Percentiles rank a stretch among this genome's conserved stretches.
Evolutionary conservation across 2,329 filamentous ascomycete species (phyloP).

Genomic region (Penicillium sp.): DNA sequence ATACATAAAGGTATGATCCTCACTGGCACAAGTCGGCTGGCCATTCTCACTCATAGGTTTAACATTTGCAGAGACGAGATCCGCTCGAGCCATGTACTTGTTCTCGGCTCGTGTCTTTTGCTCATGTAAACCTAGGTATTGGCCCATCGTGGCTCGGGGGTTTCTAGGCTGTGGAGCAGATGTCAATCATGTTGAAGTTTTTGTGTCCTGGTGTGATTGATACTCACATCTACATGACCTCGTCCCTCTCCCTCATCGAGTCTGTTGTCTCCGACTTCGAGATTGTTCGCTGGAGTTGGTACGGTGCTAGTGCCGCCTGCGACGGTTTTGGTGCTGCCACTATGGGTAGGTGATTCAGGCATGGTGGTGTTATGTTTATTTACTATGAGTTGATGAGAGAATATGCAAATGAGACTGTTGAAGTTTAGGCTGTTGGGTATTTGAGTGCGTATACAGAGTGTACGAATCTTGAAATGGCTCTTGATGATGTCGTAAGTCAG

Average conservation of each 20-base stretch:
- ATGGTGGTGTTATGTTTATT: constrained; percentile 8
- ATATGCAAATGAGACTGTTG: too few relatives aligned
- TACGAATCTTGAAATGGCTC: too few relatives aligned
- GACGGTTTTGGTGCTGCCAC: constrained; percentile 14
- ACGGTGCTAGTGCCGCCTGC: constrained; percentile 22
- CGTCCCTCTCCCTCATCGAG: constrained; percentile 23
- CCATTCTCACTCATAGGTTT: constrained; percentile 5
- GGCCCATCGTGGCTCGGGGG: constrained; percentile 23
- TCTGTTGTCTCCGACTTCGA: constrained; percentile 18
- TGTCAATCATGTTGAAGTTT: too few relatives aligned
- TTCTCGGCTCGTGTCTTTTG: constrained; percentile 26
- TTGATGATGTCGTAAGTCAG: too few relatives aligned
- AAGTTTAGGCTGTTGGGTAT: too few relatives aligned
- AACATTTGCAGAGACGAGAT: constrained; percentile 2
- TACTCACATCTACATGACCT: constrained; percentile 25
- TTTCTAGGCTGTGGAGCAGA: constrained; percentile 14
- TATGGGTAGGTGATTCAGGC: constrained; percentile 9
- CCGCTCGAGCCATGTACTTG: constrained; percentile 16
- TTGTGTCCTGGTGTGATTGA: neutral
- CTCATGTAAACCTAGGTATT: constrained; percentile 24
- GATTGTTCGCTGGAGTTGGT: constrained; percentile 30
- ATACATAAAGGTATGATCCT: constrained; percentile 32
- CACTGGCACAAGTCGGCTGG: constrained; percentile 22
- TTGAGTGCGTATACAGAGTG: too few relatives aligned
- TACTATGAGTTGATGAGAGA: too few relatives aligned